phyloP scores from a whole-genome alignment of 208 protist genomes.

The Porcisia deanei region DNA sequence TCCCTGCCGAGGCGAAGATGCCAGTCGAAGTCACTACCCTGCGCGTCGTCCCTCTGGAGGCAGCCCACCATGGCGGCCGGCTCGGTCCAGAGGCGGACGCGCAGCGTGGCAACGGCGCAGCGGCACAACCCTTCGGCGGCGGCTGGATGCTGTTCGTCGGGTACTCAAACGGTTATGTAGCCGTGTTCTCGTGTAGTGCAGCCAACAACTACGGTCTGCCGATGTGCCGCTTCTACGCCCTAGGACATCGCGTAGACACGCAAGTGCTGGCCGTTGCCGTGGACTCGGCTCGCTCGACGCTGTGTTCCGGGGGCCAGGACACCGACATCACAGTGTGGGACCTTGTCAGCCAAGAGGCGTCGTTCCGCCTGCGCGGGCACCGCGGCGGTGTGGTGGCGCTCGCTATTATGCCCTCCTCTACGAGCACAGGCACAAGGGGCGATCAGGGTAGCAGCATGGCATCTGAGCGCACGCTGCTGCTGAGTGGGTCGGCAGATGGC shows the following conservation, averaged over 20 bases:
- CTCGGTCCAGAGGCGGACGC: not conserved
- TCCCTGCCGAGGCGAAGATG: constrained; percentile 76
- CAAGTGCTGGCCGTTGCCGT: constrained; percentile 87
- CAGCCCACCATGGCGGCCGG: not conserved
- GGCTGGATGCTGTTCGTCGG: constrained; percentile 84
- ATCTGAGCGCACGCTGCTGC: constrained; percentile 39
- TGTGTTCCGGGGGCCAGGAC: constrained; percentile 95
- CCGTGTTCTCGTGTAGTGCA: constrained; percentile 67
- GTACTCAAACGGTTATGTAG: constrained; percentile 85
- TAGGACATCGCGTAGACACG: constrained; percentile 83
- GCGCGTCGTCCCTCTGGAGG: constrained; percentile 49
- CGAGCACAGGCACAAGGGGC: not conserved
- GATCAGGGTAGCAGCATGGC: constrained; percentile 1
- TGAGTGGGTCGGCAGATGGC: constrained; percentile 83
- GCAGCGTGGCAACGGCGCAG: not conserved
- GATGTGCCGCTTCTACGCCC: constrained; percentile 80
- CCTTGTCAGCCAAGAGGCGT: constrained; percentile 73
- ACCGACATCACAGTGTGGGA: constrained; percentile 99
- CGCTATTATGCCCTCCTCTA: constrained; percentile 45
- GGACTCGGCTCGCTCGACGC: constrained; percentile 38
- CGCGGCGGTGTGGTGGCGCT: constrained; percentile 78
- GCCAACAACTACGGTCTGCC: constrained; percentile 84
- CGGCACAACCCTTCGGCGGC: not conserved
- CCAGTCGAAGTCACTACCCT: constrained; percentile 80
- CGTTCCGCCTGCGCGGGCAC: constrained; percentile 87